phyloP scores from a whole-genome alignment of 1,139 yeast genomes.

The Waltiozyma sp. region DNA sequence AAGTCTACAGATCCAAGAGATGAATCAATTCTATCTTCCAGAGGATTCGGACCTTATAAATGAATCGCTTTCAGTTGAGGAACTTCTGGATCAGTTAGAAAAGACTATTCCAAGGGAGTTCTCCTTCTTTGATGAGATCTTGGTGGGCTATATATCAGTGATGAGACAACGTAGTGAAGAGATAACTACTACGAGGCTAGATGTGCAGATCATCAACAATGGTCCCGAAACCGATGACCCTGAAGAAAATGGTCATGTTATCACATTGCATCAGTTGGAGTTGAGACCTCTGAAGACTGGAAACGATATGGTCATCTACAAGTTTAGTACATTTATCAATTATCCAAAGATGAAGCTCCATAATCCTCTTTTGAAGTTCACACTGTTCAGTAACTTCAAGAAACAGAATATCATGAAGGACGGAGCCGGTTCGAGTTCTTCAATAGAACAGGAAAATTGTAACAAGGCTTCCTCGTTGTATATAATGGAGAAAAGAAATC shows the following conservation, averaged over 20 bases:
- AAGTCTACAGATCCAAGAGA: background rate
- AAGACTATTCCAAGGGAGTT: constrained; percentile 8
- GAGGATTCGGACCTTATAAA: background rate
- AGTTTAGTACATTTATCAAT: constrained; percentile 7
- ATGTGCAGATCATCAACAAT: constrained; percentile 1
- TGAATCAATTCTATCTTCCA: background rate
- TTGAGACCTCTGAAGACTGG: background rate
- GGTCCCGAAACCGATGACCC: background rate
- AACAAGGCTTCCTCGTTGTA: background rate
- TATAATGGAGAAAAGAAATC: background rate
- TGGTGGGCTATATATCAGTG: constrained; percentile 27
- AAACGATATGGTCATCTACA: constrained; percentile 4
- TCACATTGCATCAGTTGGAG: background rate
- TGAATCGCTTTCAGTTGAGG: background rate
- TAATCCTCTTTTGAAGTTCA: constrained; percentile 10
- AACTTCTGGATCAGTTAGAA: background rate
- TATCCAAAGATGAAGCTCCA: constrained; percentile 15
- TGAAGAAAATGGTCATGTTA: background rate
- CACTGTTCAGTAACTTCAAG: constrained; percentile 1
- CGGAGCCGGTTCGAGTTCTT: background rate
- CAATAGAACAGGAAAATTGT: background rate
- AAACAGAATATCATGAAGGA: background rate
- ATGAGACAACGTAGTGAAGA: constrained; percentile 9
- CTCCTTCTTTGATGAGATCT: constrained; percentile 30
- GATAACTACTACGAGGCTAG: constrained; percentile 1